phyloP scores from a whole-genome alignment of 345 rosid species.

The Populus alba region DNA sequence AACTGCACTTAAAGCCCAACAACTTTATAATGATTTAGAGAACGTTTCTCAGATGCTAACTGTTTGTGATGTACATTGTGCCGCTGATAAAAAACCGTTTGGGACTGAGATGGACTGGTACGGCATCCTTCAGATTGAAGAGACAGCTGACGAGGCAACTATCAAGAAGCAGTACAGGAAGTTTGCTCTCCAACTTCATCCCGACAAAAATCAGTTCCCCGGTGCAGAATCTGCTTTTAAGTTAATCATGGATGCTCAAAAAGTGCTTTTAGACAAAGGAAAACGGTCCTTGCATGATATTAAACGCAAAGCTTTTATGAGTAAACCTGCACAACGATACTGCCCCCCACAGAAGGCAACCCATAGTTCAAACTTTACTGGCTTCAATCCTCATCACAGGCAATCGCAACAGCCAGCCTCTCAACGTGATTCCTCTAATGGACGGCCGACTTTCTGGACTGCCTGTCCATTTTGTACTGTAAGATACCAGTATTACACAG shows the following conservation, averaged over 20 bases:
- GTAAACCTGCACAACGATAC: conserved; percentile 35
- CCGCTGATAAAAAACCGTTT: conserved; percentile 46
- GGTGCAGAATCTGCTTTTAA: conserved; percentile 96
- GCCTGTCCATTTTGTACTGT: conserved; percentile 60
- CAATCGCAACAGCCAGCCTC: conserved; percentile 34
- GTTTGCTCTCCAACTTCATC: conserved; percentile 84
- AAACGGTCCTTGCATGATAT: conserved; percentile 59
- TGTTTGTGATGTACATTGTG: conserved; percentile 89
- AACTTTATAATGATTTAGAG: conserved; percentile 57
- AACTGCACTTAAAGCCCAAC: conserved; percentile 62
- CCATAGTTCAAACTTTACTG: conserved; percentile 25
- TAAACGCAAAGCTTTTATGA: conserved; percentile 32
- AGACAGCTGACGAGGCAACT: conserved; percentile 53
- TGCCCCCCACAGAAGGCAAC: conserved; percentile 37
- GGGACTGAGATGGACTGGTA: conserved; percentile 89
- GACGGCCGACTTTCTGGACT: conserved; percentile 54
- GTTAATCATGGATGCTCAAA: conserved; percentile 80
- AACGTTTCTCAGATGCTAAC: conserved; percentile 58
- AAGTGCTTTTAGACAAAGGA: conserved; percentile 61
- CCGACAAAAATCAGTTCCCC: conserved; percentile 85
- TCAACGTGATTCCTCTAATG: conserved; percentile 39
- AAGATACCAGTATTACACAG: conserved; percentile 45
- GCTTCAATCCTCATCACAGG: conserved; percentile 34
- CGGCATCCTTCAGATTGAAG: conserved; percentile 69
- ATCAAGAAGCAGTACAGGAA: conserved; percentile 86